phyloP scores from a whole-genome alignment of 306 rosid species.

The Macrotyloma uniflorum region DNA sequence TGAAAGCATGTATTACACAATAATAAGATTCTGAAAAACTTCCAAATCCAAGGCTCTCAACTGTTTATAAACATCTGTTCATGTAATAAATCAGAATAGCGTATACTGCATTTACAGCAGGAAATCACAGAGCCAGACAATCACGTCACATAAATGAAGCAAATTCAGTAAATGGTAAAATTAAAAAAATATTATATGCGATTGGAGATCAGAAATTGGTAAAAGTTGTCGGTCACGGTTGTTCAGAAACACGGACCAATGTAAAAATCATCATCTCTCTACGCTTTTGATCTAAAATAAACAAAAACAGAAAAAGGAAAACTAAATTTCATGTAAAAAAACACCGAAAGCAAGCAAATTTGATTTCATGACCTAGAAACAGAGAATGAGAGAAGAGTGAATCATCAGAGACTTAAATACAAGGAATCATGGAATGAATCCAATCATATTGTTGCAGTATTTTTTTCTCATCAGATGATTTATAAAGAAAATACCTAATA shows the following conservation, averaged over 20 bases:
- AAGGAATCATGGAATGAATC: conserved; percentile 65
- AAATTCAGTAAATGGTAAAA: accelerated
- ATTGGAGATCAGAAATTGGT: conserved; percentile 66
- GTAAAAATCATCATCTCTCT: conserved; percentile 61
- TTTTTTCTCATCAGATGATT: conserved; percentile 68
- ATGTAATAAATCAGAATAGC: conserved; percentile 66
- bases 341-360: accelerated
- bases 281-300: not conserved
- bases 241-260: conserved; percentile 88
- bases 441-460: conserved; percentile 92
- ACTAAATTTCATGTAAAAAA: not conserved
- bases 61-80: conserved; percentile 20
- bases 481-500: not conserved
- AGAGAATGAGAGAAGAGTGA: not conserved
- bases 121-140: conserved; percentile 62
- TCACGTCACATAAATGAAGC: not conserved
- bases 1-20: too few species aligned
- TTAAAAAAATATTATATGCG: not conserved
- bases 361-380: not conserved
- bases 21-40: too few species aligned
- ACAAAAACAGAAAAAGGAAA: accelerated
- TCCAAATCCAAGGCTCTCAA: conserved; percentile 51
- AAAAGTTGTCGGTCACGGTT: conserved; percentile 61
- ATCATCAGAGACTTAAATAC: conserved; percentile 96
- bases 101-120: conserved; percentile 70